Percentiles rank a stretch among this genome's conserved stretches.
Conservation (phyloP, 2,329 filamentous ascomycete genomes). For the Sphaceloma murrayae region DNA sequence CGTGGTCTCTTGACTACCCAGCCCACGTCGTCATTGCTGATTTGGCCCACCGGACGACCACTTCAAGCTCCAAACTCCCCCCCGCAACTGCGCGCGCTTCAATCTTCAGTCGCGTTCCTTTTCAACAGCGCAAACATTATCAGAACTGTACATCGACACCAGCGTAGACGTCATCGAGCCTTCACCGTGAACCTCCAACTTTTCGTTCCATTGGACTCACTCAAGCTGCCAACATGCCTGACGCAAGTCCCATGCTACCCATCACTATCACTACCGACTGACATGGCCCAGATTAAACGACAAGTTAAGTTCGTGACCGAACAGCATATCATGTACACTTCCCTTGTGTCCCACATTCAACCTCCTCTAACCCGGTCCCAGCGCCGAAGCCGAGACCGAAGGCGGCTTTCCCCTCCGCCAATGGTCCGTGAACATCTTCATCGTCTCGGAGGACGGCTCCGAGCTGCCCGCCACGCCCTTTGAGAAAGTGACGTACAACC, state of each 20-base stretch:
- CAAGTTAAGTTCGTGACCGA: constrained; percentile 88
- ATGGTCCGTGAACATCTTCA: constrained; percentile 80
- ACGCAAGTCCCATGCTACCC: constrained; percentile 25
- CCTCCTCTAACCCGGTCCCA: constrained; percentile 30
- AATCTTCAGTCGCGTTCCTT: too few species aligned
- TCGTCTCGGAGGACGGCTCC: constrained; percentile 78
- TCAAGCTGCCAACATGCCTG: constrained; percentile 27
- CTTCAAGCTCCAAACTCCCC: too few species aligned
- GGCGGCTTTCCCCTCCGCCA: constrained; percentile 86
- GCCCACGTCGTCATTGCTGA: too few species aligned
- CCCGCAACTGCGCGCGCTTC: too few species aligned
- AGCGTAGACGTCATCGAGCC: too few species aligned
- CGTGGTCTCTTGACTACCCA: too few species aligned
- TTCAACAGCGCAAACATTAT: too few species aligned
- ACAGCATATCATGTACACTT: constrained; percentile 68
- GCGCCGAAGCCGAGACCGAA: constrained; percentile 68
- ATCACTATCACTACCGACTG: background rate
- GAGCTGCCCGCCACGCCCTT: constrained; percentile 76
- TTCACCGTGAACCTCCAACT: background rate
- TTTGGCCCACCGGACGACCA: too few species aligned
- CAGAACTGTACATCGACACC: too few species aligned
- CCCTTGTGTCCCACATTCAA: constrained; percentile 16
- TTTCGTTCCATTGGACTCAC: background rate
- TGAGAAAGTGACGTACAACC: constrained; percentile 82
- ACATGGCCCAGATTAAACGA: constrained; percentile 55